These are phyloP conservation scores for Aquanectria penicillioides DNA, from an alignment of 2,329 filamentous ascomycete species.

Conservation along the genomic window DNA sequence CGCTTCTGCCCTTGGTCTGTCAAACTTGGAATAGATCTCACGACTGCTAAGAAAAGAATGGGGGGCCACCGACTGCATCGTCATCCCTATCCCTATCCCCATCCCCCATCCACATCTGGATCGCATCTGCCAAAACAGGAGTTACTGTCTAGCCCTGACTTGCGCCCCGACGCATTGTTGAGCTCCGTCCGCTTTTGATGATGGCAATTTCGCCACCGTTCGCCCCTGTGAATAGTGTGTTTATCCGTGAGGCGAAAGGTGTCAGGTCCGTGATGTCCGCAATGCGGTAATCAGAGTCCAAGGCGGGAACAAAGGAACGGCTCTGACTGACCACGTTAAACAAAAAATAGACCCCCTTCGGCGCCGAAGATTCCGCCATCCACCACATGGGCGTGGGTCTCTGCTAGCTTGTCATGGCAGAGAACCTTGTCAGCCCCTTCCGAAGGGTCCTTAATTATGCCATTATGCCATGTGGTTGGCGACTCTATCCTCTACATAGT, in stretches of 20 bases:
- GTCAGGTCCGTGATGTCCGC: conserved; percentile 12
- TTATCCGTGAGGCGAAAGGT: conserved; percentile 1
- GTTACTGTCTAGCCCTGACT: conserved; percentile 7
- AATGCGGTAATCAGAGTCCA: no score
- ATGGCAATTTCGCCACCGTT: conserved; percentile 33
- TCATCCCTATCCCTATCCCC: no score
- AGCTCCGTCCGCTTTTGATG: conserved; percentile 23
- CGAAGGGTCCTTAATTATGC: conserved; percentile 13
- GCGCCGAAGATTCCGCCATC: neutral
- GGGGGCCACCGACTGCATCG: no score
- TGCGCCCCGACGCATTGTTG: conserved; percentile 23
- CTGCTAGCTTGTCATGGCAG: neutral
- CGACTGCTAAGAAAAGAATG: conserved; percentile 11
- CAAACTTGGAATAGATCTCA: conserved; percentile 9
- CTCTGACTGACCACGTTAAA: no score
- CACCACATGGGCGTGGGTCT: neutral
- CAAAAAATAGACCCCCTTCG: no score
- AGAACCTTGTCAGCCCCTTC: conserved; percentile 2
- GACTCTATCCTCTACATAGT: no score
- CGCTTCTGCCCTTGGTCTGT: neutral
- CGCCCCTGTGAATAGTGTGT: no score
- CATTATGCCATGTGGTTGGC: conserved; percentile 14
- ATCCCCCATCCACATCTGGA: no score
- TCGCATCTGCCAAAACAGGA: neutral
- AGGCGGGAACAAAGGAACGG: no score